A percentile compares a stretch with the other conserved stretches of the same genome.
phyloP scores from a whole-genome alignment of 2,329 filamentous ascomycete genomes.

The Hypoxylon sp. region DNA sequence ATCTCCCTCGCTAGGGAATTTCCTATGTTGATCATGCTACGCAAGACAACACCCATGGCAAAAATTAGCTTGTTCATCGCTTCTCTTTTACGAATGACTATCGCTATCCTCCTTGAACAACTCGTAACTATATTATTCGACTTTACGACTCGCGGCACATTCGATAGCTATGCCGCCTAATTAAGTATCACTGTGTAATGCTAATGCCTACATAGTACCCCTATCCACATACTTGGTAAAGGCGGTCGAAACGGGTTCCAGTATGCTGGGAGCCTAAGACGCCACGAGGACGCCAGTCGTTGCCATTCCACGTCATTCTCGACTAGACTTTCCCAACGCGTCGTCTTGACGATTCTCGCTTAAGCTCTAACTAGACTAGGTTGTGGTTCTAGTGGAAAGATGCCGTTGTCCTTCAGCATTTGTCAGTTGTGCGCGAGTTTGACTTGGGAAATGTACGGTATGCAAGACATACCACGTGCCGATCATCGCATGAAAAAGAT shows the following conservation, averaged over 20 bases:
- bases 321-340: slow-evolving; percentile 18
- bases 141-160: not conserved
- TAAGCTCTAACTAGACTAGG: not conserved
- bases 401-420: slow-evolving; percentile 16
- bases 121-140: slow-evolving; percentile 5
- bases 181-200: slow-evolving; percentile 4
- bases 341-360: slow-evolving; percentile 11
- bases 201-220: slow-evolving; percentile 1
- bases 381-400: slow-evolving; percentile 2
- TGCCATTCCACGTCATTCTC: slow-evolving; percentile 26
- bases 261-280: slow-evolving; percentile 15
- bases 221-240: not conserved
- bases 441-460: slow-evolving; percentile 3
- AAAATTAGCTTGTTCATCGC: slow-evolving; percentile 24
- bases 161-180: slow-evolving; percentile 14
- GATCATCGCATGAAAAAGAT: slow-evolving; percentile 31
- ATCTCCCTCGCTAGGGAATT: slow-evolving; percentile 38
- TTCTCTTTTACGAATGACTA: slow-evolving; percentile 7
- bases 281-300: slow-evolving; percentile 24
- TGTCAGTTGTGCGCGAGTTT: slow-evolving; percentile 20
- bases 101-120: slow-evolving; percentile 5
- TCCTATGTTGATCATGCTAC: slow-evolving; percentile 42
- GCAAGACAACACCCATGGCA: slow-evolving; percentile 20
- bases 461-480: slow-evolving; percentile 15
- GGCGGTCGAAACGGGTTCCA: slow-evolving; percentile 12